phyloP scores from a whole-genome alignment of 352 stramenopile genomes.

The Phytophthora fragariaefolia region DNA sequence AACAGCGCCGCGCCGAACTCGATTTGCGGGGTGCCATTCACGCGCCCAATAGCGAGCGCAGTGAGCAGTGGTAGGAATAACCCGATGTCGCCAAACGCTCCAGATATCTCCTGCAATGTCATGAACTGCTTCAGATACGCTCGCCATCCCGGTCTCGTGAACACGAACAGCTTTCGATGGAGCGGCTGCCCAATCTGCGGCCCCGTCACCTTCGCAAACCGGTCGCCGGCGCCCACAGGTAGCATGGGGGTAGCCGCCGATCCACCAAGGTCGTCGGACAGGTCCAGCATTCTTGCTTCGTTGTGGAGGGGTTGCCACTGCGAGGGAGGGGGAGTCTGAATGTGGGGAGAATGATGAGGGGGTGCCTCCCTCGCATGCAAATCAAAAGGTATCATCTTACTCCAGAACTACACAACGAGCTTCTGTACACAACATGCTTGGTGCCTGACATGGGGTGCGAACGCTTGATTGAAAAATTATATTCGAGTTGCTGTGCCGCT shows the following conservation, averaged over 20 bases:
- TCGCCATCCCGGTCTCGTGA: conserved; percentile 58
- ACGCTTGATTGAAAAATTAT: conserved; percentile 44
- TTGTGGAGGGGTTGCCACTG: neutral
- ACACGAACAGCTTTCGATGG: conserved; percentile 64
- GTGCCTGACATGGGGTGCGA: conserved; percentile 4
- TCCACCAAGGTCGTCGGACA: conserved; percentile 13
- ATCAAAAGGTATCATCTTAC: conserved; percentile 26
- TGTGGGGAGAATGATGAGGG: conserved; percentile 11
- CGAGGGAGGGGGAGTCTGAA: conserved; percentile 11
- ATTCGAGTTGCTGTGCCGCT: conserved; percentile 37
- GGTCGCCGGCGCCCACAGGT: conserved; percentile 28
- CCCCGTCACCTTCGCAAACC: conserved; percentile 52
- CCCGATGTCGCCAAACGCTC: conserved; percentile 93
- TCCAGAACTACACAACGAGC: neutral
- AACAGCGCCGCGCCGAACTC: conserved; percentile 92
- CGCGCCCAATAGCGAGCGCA: conserved; percentile 83
- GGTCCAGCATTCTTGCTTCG: conserved; percentile 8
- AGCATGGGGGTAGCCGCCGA: conserved; percentile 42
- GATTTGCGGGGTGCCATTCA: conserved; percentile 77
- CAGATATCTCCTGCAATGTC: conserved; percentile 84
- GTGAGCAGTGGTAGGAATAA: conserved; percentile 95
- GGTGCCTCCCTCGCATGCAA: conserved; percentile 17
- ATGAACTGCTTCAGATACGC: conserved; percentile 71
- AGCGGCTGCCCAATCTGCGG: conserved; percentile 53
- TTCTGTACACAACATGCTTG: neutral